Evolutionary conservation across 352 stramenopile genomes (phyloP).

Genomic region (Globisporangium solare): DNA sequence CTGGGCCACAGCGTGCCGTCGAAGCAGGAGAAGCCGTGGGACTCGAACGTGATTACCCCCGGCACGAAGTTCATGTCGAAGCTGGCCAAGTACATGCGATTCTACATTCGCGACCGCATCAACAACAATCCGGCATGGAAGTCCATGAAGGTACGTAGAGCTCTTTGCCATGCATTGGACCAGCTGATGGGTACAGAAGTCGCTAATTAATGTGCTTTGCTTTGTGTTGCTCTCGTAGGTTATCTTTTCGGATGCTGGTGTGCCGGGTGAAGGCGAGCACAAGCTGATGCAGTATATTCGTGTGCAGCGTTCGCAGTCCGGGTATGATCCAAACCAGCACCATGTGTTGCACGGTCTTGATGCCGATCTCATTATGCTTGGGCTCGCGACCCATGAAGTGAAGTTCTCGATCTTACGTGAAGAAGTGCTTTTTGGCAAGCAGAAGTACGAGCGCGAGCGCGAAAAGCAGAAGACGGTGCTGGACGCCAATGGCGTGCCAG

Average conservation of each 20-base stretch:
- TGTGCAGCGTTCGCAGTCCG: conserved; percentile 89
- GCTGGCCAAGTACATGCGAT: conserved; percentile 87
- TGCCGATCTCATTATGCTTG: conserved; percentile 99
- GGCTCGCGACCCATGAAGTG: conserved; percentile 96
- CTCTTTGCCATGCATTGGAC: neutral
- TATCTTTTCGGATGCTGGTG: conserved; percentile 94
- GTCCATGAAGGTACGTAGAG: conserved; percentile 76
- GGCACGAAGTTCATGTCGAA: conserved; percentile 98
- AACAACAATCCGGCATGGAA: conserved; percentile 94
- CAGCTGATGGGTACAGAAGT: conserved; percentile 2
- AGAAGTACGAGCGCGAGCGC: conserved; percentile 72
- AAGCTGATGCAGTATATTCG: conserved; percentile 99
- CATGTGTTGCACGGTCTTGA: conserved; percentile 98
- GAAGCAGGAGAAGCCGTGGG: conserved; percentile 89
- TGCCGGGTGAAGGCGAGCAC: conserved; percentile 99
- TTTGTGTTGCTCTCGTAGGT: conserved; percentile 38
- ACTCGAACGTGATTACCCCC: conserved; percentile 99
- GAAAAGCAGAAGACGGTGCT: conserved; percentile 63
- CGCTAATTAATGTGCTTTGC: neutral
- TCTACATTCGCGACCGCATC: conserved; percentile 93
- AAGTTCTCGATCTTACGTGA: conserved; percentile 99
- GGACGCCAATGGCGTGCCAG: conserved; percentile 66
- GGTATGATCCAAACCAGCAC: conserved; percentile 96
- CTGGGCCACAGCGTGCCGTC: conserved; percentile 78
- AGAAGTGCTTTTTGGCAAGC: conserved; percentile 87